Conservation (phyloP, 2,329 filamentous ascomycete genomes). For the Aspergillus oerlinghausenensis region DNA sequence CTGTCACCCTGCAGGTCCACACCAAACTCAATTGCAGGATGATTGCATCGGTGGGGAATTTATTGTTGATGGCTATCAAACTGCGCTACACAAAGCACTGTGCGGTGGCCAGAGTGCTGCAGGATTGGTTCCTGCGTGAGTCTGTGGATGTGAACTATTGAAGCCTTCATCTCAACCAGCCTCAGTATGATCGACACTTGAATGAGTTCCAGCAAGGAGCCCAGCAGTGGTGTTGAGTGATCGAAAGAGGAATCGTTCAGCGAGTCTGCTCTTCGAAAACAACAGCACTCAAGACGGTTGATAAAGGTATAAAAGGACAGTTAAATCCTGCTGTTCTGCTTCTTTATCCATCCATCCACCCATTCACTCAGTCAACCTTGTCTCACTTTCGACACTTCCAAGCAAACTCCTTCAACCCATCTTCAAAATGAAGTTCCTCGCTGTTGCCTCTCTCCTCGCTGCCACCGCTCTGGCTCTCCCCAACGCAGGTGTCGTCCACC, state of each 20-base stretch:
- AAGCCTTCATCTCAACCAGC: background rate
- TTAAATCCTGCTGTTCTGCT: background rate
- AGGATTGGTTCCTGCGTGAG: background rate
- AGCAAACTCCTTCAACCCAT: slow-evolving; percentile 1
- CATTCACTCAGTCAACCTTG: background rate
- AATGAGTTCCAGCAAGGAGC: background rate
- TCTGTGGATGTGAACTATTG: background rate
- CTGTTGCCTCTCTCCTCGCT: slow-evolving; percentile 19
- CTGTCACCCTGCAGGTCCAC: background rate
- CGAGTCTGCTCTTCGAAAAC: background rate
- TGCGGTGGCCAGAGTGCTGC: background rate
- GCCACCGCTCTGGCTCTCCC: slow-evolving; percentile 8
- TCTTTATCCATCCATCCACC: slow-evolving; percentile 1
- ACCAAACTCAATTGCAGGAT: background rate
- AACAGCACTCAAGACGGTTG: background rate
- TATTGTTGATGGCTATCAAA: background rate
- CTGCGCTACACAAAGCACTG: background rate
- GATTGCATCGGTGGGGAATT: background rate
- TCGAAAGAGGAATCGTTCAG: background rate
- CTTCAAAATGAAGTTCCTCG: slow-evolving; percentile 26
- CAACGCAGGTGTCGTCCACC: background rate
- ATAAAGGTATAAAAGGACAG: slow-evolving; percentile 15
- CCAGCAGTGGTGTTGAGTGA: background rate
- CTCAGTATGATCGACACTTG: background rate
- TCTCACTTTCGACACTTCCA: background rate